Percentiles rank a stretch among this genome's conserved stretches.
phyloP scores from a whole-genome alignment of 225 moss, liverwort and hornwort species.

The Marchantia polymorpha region DNA sequence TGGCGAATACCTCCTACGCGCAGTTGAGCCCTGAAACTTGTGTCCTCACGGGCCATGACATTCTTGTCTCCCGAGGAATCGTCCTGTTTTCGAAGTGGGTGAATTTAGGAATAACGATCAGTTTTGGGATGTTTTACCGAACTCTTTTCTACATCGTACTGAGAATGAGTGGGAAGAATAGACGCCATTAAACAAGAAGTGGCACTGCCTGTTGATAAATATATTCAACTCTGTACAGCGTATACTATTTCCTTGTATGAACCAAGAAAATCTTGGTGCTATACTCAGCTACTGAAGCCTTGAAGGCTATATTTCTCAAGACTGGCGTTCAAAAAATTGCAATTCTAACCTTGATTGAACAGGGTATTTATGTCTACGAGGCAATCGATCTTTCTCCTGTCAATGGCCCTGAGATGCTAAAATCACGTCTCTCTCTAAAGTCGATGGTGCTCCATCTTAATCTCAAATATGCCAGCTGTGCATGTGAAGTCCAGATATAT shows the following conservation, averaged over 20 bases:
- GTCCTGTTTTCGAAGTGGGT: slow-evolving; percentile 75
- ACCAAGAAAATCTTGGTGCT: not conserved
- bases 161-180: slow-evolving; percentile 62
- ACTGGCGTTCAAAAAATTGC: no score
- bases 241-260: not conserved
- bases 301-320: no score
- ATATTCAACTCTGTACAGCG: not conserved
- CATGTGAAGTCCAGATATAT: no score
- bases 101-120: slow-evolving; percentile 61
- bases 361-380: no score
- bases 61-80: slow-evolving; percentile 60
- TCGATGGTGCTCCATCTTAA: no score
- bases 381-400: no score
- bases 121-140: slow-evolving; percentile 70
- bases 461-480: no score
- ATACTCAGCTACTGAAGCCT: no score
- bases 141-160: slow-evolving; percentile 72
- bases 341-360: no score
- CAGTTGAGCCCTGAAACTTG: slow-evolving; percentile 58
- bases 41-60: slow-evolving; percentile 64
- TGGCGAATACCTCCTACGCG: slow-evolving; percentile 49
- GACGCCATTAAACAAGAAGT: slow-evolving; percentile 39
- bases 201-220: not conserved
- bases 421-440: no score
- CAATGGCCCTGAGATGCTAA: no score